Evolutionary conservation across 306 rosid species (phyloP).

Genomic region (Fragaria vesca): DNA sequence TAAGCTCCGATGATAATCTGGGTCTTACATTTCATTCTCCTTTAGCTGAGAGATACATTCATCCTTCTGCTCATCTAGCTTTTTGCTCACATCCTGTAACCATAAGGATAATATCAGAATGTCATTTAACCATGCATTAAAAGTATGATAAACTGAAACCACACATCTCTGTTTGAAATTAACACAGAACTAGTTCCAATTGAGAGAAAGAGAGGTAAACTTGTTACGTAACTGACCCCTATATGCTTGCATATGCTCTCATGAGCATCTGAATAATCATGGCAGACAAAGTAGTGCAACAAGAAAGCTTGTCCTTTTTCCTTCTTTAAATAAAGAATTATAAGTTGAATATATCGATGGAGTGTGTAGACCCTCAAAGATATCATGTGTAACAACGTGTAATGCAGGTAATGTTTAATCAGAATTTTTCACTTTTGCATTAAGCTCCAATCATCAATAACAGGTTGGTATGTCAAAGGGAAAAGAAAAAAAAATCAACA

Average conservation of each 20-base stretch:
- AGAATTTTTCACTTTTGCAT: background rate
- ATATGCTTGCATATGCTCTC: background rate
- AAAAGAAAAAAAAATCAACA: background rate
- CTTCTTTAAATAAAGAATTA: background rate
- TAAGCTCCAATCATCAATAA: background rate
- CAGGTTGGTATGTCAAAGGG: background rate
- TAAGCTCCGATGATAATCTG: conserved; percentile 20
- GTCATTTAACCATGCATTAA: background rate
- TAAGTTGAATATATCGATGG: background rate
- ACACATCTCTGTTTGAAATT: background rate
- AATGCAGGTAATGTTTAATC: background rate
- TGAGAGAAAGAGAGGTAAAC: background rate
- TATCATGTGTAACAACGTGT: background rate
- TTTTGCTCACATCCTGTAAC: conserved; percentile 77
- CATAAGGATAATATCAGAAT: conserved; percentile 26
- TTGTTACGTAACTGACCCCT: background rate
- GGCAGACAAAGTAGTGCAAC: background rate
- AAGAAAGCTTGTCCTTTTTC: background rate
- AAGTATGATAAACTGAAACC: background rate
- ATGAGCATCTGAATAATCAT: background rate
- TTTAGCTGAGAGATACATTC: conserved; percentile 83
- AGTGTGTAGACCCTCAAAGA: background rate
- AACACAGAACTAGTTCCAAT: background rate
- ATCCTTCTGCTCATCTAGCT: conserved; percentile 95
- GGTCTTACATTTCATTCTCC: conserved; percentile 94